Conservation (phyloP, 305 asterid species). For the Rubia balearica region DNA sequence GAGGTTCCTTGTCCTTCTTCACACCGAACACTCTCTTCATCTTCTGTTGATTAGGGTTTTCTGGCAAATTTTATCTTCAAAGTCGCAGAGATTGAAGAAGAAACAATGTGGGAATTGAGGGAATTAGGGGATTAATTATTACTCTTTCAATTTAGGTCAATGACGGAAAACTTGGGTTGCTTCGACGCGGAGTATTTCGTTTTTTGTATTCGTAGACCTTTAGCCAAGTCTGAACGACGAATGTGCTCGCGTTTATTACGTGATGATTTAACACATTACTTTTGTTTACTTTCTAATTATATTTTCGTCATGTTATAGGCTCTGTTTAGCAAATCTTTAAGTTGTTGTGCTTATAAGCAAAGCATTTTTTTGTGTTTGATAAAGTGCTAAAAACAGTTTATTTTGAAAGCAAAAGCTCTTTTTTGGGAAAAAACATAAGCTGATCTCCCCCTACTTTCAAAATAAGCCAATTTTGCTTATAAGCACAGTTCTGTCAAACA, state of each 20-base stretch:
- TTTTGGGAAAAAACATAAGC: no score
- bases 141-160: neutral
- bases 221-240: neutral
- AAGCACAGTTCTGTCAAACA: no score
- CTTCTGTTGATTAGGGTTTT: conserved; percentile 12
- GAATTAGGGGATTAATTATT: neutral
- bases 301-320: no score
- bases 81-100: conserved; percentile 4
- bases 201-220: neutral
- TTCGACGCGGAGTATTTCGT: neutral
- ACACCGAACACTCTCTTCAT: conserved; percentile 95
- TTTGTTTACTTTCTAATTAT: no score
- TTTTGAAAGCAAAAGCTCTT: no score
- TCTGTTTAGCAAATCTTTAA: no score
- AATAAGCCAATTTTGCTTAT: no score
- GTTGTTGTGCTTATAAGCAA: no score
- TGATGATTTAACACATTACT: no score
- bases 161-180: neutral
- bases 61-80: neutral
- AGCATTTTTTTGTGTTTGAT: no score
- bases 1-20: conserved; percentile 87
- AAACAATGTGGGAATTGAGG: neutral
- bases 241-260: neutral
- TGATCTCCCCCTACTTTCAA: no score
- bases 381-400: no score